Evolutionary conservation across 805 yeast genomes (phyloP).

Genomic region (Wickerhamiella domercqiae): DNA sequence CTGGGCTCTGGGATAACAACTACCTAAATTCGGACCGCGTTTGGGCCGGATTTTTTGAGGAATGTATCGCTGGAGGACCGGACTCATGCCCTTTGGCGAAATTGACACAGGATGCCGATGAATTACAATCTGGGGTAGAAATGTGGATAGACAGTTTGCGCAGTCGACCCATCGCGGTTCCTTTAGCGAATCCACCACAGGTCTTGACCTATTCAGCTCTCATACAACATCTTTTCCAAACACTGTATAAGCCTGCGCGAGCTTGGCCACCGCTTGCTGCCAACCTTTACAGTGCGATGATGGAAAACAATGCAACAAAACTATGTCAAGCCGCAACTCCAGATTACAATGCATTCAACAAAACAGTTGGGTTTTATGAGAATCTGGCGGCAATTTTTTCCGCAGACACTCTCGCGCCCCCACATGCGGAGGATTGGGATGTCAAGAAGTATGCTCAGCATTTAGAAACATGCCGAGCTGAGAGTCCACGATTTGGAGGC

Average conservation of each 20-base stretch:
- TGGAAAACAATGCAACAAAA: slow-evolving; percentile 1
- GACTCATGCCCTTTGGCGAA: slow-evolving; percentile 1
- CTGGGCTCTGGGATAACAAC: slow-evolving; percentile 12
- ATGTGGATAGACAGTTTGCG: slow-evolving; percentile 6
- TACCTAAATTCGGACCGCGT: slow-evolving; percentile 13
- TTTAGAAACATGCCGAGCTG: slow-evolving; percentile 1
- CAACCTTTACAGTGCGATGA: slow-evolving; percentile 8
- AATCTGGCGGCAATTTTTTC: neutral
- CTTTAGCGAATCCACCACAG: slow-evolving; percentile 7
- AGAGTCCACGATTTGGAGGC: slow-evolving; percentile 5
- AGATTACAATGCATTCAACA: neutral
- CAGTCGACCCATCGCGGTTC: slow-evolving; percentile 3
- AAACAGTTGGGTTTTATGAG: neutral
- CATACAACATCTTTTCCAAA: slow-evolving; percentile 5
- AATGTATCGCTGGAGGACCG: slow-evolving; percentile 6
- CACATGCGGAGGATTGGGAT: slow-evolving; percentile 3
- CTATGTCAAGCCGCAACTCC: neutral
- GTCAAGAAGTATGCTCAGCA: slow-evolving; percentile 4
- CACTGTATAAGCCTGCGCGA: slow-evolving; percentile 10
- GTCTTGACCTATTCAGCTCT: slow-evolving; percentile 8
- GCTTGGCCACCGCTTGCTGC: slow-evolving; percentile 11
- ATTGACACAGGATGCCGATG: slow-evolving; percentile 2
- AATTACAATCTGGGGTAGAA: slow-evolving; percentile 4
- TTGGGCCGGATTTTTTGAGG: slow-evolving; percentile 7
- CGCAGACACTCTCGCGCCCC: slow-evolving; percentile 7